Percentiles rank a stretch among this genome's conserved stretches.
phyloP scores from a whole-genome alignment of 495 filamentous ascomycete species.

The Penicillium paradoxum region DNA sequence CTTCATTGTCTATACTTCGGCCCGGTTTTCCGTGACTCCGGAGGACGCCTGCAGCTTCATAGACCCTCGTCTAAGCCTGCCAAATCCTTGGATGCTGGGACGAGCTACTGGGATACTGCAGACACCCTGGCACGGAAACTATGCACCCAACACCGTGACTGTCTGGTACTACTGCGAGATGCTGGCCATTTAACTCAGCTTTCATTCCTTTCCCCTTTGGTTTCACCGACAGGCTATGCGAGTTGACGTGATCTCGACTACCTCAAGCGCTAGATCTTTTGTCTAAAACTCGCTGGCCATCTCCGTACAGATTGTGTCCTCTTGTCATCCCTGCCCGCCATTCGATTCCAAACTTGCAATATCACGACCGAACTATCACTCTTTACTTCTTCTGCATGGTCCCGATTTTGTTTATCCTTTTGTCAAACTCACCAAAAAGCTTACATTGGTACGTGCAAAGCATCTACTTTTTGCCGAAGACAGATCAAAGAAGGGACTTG shows the following conservation, averaged over 20 bases:
- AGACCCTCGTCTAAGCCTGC: slow-evolving; percentile 2
- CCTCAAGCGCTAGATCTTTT: slow-evolving; percentile 2
- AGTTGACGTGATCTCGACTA: slow-evolving; percentile 9
- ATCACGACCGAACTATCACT: not conserved
- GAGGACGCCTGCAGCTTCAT: slow-evolving; percentile 7
- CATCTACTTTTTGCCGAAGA: not conserved
- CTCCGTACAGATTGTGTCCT: not conserved
- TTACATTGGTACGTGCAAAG: slow-evolving; percentile 9
- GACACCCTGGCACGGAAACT: slow-evolving; percentile 31
- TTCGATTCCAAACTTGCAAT: not conserved
- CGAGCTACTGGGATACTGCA: slow-evolving; percentile 29
- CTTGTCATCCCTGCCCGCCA: not conserved
- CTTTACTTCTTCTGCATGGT: not conserved
- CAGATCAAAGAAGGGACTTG: not conserved
- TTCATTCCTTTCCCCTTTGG: slow-evolving; percentile 16
- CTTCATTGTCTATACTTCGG: slow-evolving; percentile 5
- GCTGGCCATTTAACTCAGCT: slow-evolving; percentile 24
- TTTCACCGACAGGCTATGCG: slow-evolving; percentile 13
- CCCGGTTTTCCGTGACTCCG: slow-evolving; percentile 13
- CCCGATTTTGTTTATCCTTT: not conserved
- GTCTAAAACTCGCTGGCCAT: not conserved
- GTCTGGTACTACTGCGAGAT: slow-evolving; percentile 28
- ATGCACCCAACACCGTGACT: slow-evolving; percentile 26
- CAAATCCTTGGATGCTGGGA: slow-evolving; percentile 17
- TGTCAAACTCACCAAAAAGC: not conserved